Percentiles rank a stretch among this genome's conserved stretches.
Conservation (phyloP, 139 green algal species). For the Eudorina sp. region DNA sequence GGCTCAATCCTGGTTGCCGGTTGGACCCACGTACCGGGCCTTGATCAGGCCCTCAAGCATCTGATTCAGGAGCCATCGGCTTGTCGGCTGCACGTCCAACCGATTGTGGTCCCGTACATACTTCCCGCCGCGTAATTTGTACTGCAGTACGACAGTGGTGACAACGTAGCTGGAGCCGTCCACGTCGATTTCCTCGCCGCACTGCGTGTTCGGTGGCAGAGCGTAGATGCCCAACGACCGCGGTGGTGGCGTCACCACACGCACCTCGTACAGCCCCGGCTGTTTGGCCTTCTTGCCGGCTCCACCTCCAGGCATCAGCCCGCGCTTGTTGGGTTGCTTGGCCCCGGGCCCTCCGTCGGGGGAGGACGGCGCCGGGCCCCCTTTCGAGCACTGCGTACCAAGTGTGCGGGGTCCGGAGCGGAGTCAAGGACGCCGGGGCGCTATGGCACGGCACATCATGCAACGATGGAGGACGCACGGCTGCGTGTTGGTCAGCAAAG, state of each 20-base stretch:
- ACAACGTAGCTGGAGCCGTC: conserved; percentile 69
- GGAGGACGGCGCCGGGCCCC: not conserved
- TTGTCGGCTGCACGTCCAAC: conserved; percentile 56
- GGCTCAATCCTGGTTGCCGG: conserved; percentile 50
- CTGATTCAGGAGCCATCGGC: conserved; percentile 49
- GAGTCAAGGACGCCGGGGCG: too few relatives aligned
- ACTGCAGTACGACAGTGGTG: conserved; percentile 55
- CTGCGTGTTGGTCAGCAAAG: too few relatives aligned
- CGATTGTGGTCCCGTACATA: conserved; percentile 53
- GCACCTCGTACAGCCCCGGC: conserved; percentile 60
- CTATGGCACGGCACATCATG: too few relatives aligned
- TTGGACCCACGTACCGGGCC: conserved; percentile 49
- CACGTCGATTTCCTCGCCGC: conserved; percentile 69
- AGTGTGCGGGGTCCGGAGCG: not conserved
- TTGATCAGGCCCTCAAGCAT: conserved; percentile 51
- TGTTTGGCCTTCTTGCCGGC: conserved; percentile 25
- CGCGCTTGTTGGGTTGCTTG: not conserved
- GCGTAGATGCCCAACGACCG: conserved; percentile 66
- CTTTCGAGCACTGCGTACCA: conserved; percentile 12
- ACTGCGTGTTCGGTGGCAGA: conserved; percentile 70
- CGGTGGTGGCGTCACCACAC: conserved; percentile 58
- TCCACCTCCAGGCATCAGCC: not conserved
- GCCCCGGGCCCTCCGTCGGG: not conserved
- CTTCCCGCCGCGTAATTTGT: conserved; percentile 58
- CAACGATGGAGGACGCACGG: too few relatives aligned